Evolutionary conservation across 768 basidiomycete genomes (phyloP).

Genomic region (Suillus decipiens): DNA sequence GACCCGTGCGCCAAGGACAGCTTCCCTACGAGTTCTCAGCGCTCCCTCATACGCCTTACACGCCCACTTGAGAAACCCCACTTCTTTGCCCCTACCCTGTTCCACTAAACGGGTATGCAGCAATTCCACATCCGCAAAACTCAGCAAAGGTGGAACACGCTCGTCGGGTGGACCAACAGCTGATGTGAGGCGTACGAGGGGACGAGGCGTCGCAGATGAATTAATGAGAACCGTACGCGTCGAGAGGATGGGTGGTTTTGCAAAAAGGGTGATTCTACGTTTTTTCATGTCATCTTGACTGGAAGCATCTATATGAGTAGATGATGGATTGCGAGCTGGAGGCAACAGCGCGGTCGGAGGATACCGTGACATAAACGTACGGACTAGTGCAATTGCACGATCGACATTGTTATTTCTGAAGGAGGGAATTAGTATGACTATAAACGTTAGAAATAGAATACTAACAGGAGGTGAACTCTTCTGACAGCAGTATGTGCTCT

Average conservation of each 20-base stretch:
- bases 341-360: conserved; percentile 55
- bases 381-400: conserved; percentile 56
- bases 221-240: conserved; percentile 55
- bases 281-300: conserved; percentile 8
- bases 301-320: background rate
- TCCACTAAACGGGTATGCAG: conserved; percentile 75
- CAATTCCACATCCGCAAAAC: conserved; percentile 75
- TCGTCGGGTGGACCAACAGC: conserved; percentile 68
- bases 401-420: conserved; percentile 52
- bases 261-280: conserved; percentile 21
- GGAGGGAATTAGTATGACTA: background rate
- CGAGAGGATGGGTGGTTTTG: conserved; percentile 53
- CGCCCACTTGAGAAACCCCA: conserved; percentile 73
- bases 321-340: conserved; percentile 11
- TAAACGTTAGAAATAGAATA: conserved; percentile 12
- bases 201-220: conserved; percentile 37
- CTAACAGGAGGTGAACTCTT: conserved; percentile 62
- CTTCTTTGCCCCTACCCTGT: conserved; percentile 41
- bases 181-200: conserved; percentile 72
- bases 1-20: conserved; percentile 19
- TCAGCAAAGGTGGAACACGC: conserved; percentile 74
- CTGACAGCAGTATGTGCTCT: conserved; percentile 70
- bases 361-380: conserved; percentile 63
- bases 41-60: conserved; percentile 74
- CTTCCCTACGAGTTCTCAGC: conserved; percentile 60